These are phyloP conservation scores for Pseudocercospora fuligena DNA, from an alignment of 2,329 filamentous ascomycete genomes.

Conservation along the genomic window DNA sequence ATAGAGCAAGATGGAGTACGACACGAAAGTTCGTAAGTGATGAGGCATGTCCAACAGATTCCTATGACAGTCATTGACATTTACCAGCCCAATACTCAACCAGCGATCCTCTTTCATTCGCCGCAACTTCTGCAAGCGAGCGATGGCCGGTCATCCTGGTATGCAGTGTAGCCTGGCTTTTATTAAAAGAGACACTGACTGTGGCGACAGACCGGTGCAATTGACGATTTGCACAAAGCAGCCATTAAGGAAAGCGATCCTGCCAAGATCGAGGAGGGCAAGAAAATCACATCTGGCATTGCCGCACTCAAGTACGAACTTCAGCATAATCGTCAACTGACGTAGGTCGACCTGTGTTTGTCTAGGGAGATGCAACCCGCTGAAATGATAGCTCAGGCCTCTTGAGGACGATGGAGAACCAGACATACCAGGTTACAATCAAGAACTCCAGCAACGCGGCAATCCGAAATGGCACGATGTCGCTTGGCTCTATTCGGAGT, in stretches of 20 bases:
- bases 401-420: conserved; percentile 75
- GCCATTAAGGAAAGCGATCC: conserved; percentile 64
- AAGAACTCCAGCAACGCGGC: conserved; percentile 76
- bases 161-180: conserved; percentile 19
- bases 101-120: conserved; percentile 83
- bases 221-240: conserved; percentile 90
- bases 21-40: conserved; percentile 72
- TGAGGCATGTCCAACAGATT: no score
- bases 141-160: conserved; percentile 95
- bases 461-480: conserved; percentile 80
- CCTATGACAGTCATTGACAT: not conserved
- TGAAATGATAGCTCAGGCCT: conserved; percentile 56
- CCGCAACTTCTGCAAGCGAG: conserved; percentile 79
- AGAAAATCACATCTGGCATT: conserved; percentile 79
- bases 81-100: conserved; percentile 75
- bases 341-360: conserved; percentile 57
- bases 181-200: conserved; percentile 11
- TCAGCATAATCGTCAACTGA: conserved; percentile 81
- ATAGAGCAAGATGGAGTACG: conserved; percentile 67
- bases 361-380: not conserved
- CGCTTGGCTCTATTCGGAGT: conserved; percentile 90
- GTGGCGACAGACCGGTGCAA: conserved; percentile 73
- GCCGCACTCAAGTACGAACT: conserved; percentile 91
- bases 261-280: conserved; percentile 76
- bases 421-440: conserved; percentile 83